These are phyloP conservation scores for Phoma sp. DNA, from an alignment of 2,329 filamentous ascomycete species.

Conservation along the genomic window DNA sequence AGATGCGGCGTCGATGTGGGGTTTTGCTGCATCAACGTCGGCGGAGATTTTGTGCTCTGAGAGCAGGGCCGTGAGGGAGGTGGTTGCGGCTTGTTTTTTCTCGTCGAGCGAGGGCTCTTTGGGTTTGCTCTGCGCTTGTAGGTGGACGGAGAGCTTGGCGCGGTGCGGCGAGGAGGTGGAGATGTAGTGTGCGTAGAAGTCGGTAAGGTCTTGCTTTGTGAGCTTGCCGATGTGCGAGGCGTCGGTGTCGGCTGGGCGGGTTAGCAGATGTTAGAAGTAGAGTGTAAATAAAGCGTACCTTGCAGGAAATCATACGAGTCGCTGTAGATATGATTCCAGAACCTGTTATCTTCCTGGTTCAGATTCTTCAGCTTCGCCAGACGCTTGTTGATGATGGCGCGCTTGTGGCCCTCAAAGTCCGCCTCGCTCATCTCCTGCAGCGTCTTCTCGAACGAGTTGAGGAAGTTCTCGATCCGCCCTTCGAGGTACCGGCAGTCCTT, in stretches of 20 bases:
- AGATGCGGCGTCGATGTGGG: conserved; percentile 55
- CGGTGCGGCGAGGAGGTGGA: conserved; percentile 73
- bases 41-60: conserved; percentile 54
- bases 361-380: conserved; percentile 94
- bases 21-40: conserved; percentile 51
- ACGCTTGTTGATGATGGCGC: conserved; percentile 83
- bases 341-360: conserved; percentile 78
- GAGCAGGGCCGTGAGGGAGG: conserved; percentile 53
- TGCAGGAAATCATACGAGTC: conserved; percentile 91
- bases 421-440: conserved; percentile 78
- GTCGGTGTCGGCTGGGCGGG: conserved; percentile 70
- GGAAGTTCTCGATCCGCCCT: conserved; percentile 83
- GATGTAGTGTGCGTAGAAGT: conserved; percentile 80
- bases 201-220: conserved; percentile 78
- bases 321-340: conserved; percentile 84
- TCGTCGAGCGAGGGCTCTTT: conserved; percentile 49
- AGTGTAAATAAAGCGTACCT: conserved; percentile 61
- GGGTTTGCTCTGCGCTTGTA: conserved; percentile 72
- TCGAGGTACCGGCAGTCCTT: conserved; percentile 84
- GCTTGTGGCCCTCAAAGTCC: conserved; percentile 90
- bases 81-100: conserved; percentile 49
- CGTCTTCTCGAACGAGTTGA: conserved; percentile 69
- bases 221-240: conserved; percentile 75
- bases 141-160: conserved; percentile 84
- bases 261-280: conserved; percentile 14